phyloP scores from a whole-genome alignment of 176 grass and related monocot species.

The Oryza rufipogon region DNA sequence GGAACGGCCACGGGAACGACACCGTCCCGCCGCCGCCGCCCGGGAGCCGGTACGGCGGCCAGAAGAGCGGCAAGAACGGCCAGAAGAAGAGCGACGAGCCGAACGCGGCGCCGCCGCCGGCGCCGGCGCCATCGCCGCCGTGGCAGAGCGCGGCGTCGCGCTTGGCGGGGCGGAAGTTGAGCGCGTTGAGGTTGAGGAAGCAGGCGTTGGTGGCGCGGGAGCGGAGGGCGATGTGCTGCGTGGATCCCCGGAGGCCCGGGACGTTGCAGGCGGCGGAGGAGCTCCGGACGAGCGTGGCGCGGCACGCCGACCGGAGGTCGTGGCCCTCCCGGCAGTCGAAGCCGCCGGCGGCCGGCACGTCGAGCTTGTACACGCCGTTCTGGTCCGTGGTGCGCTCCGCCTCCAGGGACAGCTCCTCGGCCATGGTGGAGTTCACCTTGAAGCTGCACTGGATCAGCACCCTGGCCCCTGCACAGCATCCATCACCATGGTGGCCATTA shows the following conservation, averaged over 20 bases:
- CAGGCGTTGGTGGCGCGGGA: slow-evolving; percentile 58
- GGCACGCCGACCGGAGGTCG: slow-evolving; percentile 74
- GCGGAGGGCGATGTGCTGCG: slow-evolving; percentile 84
- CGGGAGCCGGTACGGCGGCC: slow-evolving; percentile 57
- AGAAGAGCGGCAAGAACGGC: slow-evolving; percentile 78
- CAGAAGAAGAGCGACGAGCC: slow-evolving; percentile 78
- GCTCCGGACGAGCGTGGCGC: slow-evolving; percentile 71
- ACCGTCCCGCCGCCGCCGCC: slow-evolving; percentile 33
- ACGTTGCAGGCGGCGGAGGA: slow-evolving; percentile 79
- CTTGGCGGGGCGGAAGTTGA: slow-evolving; percentile 81
- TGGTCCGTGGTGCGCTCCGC: slow-evolving; percentile 90
- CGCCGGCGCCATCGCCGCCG: neutral
- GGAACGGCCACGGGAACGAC: slow-evolving; percentile 75
- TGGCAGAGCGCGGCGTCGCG: slow-evolving; percentile 59
- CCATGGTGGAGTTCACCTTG: slow-evolving; percentile 66
- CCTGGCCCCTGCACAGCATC: slow-evolving; percentile 53
- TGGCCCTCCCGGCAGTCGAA: slow-evolving; percentile 86
- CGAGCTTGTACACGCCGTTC: slow-evolving; percentile 90
- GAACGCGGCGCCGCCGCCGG: neutral
- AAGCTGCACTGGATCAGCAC: slow-evolving; percentile 87
- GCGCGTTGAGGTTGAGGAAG: slow-evolving; percentile 95
- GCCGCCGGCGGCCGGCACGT: slow-evolving; percentile 78
- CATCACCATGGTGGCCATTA: neutral
- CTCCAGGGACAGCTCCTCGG: slow-evolving; percentile 75
- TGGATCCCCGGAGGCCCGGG: slow-evolving; percentile 64